These are phyloP conservation scores for Venturia nashicola DNA, from an alignment of 2,329 filamentous ascomycete genomes.

Conservation along the genomic window DNA sequence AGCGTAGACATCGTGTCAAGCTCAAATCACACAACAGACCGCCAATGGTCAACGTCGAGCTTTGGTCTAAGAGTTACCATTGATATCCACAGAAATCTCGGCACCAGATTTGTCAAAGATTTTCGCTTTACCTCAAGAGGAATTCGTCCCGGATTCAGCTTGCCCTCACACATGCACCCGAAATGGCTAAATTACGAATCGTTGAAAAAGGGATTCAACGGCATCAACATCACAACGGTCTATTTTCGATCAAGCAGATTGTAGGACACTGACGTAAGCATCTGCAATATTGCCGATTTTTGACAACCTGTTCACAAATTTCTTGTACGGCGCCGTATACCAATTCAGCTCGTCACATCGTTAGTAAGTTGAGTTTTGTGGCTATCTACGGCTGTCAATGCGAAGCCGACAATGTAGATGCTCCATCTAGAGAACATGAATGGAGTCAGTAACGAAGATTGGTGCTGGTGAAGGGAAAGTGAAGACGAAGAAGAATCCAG, in stretches of 20 bases:
- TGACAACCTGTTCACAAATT: background rate
- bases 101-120: background rate
- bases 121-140: background rate
- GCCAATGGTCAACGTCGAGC: background rate
- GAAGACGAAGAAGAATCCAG: no score
- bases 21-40: background rate
- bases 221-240: background rate
- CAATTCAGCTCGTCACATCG: background rate
- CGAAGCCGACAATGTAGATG: background rate
- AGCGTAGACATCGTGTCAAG: background rate
- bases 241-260: background rate
- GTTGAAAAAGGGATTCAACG: background rate
- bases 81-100: background rate
- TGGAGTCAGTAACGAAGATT: no score
- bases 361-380: background rate
- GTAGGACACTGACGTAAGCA: background rate
- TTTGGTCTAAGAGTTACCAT: background rate
- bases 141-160: background rate
- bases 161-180: background rate
- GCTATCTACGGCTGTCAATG: background rate
- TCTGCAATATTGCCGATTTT: no score
- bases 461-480: no score
- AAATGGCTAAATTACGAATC: background rate
- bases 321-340: background rate
- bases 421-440: background rate